phyloP scores from a whole-genome alignment of 306 rosid genomes.

The Vigna mungo region DNA sequence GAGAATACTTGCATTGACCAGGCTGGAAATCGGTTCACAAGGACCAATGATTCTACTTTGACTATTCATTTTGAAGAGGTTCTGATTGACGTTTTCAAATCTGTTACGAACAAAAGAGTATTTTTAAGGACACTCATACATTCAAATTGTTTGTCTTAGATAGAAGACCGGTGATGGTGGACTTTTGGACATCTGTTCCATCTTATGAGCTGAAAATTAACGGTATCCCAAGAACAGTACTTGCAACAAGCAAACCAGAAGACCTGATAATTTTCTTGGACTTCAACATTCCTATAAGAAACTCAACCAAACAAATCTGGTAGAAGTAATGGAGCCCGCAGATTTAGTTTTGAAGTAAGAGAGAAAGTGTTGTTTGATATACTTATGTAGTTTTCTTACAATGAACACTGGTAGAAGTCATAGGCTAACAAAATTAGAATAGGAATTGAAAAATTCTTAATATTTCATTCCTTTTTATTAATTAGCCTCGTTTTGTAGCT shows the following conservation, averaged over 20 bases:
- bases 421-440: background rate
- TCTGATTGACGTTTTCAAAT: constrained; percentile 21
- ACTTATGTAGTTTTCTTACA: background rate
- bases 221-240: constrained; percentile 67
- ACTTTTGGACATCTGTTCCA: constrained; percentile 75
- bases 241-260: constrained; percentile 64
- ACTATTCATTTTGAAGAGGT: constrained; percentile 63
- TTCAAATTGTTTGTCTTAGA: constrained; percentile 51
- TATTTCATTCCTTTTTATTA: constrained; percentile 4
- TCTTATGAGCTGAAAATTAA: constrained; percentile 62
- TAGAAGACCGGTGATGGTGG: constrained; percentile 68
- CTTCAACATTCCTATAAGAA: constrained; percentile 61
- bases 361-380: background rate
- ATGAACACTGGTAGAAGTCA: background rate
- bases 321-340: constrained; percentile 51
- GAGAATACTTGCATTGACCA: constrained; percentile 60
- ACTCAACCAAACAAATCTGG: constrained; percentile 65
- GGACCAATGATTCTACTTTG: constrained; percentile 58
- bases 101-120: background rate
- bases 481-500: constrained; percentile 52
- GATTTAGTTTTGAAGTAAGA: constrained; percentile 64
- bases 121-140: constrained; percentile 14
- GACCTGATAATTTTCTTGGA: constrained; percentile 64
- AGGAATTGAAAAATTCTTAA: background rate
- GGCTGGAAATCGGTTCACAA: constrained; percentile 65